These are phyloP conservation scores for Nephelium lappaceum DNA, from an alignment of 345 rosid genomes.

Conservation along the genomic window DNA sequence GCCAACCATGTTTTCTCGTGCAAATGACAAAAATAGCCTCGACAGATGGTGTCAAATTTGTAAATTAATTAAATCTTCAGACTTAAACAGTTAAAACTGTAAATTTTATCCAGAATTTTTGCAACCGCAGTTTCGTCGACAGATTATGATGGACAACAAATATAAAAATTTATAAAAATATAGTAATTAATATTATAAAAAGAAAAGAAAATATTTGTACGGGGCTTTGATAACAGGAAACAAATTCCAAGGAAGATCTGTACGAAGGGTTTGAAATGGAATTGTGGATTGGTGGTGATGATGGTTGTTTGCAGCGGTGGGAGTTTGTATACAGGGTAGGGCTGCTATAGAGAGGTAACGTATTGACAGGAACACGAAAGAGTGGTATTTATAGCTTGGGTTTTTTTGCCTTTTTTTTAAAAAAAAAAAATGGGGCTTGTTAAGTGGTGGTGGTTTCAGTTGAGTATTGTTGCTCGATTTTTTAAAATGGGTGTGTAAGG, in stretches of 20 bases:
- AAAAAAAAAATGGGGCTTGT: background rate
- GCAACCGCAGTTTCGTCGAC: conserved; percentile 13
- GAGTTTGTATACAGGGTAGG: conserved; percentile 6
- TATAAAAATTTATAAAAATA: background rate
- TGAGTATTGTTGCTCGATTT: background rate
- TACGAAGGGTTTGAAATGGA: background rate
- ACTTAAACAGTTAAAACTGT: background rate
- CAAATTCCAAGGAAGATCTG: background rate
- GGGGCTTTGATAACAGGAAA: background rate
- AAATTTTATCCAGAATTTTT: background rate
- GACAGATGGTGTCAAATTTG: background rate
- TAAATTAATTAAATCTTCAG: background rate
- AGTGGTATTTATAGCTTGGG: conserved; percentile 7
- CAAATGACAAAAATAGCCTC: background rate
- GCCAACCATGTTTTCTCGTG: conserved; percentile 38
- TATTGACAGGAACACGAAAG: background rate
- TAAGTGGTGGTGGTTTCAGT: background rate
- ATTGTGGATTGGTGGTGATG: background rate
- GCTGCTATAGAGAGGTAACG: conserved; percentile 19
- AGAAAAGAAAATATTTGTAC: background rate
- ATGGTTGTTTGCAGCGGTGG: background rate
- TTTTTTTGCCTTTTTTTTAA: too few species aligned
- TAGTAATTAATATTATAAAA: background rate
- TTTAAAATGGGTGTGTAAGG: background rate
- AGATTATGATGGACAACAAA: background rate